Evolutionary conservation across 495 filamentous ascomycete species (phyloP).

Genomic region (Entonaema liquescens): DNA sequence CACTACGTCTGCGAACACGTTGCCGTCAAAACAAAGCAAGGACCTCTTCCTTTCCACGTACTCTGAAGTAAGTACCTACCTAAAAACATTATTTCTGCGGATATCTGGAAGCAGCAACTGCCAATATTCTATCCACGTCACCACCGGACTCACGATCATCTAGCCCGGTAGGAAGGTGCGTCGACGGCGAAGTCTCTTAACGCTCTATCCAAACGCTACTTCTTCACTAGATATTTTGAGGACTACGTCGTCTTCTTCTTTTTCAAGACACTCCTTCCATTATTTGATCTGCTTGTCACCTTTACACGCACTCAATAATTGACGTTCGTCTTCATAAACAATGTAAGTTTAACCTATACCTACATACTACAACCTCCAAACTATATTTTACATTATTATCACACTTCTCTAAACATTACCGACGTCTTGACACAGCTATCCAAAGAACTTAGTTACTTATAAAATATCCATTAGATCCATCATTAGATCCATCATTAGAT

Average conservation of each 20-base stretch:
- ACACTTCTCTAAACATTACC: background rate
- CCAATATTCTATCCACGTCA: background rate
- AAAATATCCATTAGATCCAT: background rate
- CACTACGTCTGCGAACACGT: background rate
- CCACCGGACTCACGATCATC: background rate
- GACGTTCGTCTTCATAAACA: background rate
- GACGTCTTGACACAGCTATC: background rate
- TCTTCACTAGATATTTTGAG: background rate
- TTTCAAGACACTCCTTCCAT: background rate
- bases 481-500: too few species aligned
- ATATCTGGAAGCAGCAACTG: background rate
- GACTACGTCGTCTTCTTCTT: background rate
- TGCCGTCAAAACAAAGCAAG: background rate
- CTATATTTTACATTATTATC: background rate
- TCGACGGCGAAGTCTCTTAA: background rate
- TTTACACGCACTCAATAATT: background rate
- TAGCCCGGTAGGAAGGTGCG: background rate
- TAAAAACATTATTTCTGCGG: too few species aligned
- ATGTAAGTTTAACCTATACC: background rate
- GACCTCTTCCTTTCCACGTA: background rate
- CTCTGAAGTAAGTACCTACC: background rate
- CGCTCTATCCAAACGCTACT: background rate
- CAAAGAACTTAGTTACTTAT: background rate
- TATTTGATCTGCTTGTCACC: background rate
- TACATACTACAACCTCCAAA: background rate